Conservation (phyloP, 495 filamentous ascomycete species). For the Friedmanniomyces endolithicus region DNA sequence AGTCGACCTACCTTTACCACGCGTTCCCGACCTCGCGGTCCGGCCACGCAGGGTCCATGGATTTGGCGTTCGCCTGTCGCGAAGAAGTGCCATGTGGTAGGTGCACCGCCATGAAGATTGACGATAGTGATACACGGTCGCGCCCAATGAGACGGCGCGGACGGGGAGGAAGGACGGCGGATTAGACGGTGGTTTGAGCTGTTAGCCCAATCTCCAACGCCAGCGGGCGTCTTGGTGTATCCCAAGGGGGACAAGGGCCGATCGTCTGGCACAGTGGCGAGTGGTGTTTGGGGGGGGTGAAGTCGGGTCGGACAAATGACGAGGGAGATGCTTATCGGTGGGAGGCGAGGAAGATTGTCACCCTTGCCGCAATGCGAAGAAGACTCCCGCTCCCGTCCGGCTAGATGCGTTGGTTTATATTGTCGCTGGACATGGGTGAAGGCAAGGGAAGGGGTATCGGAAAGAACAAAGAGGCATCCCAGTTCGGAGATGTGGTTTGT, state of each 20-base stretch:
- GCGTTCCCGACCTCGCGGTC: not conserved
- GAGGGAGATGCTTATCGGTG: not conserved
- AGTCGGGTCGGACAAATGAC: not conserved
- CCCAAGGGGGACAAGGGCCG: not conserved
- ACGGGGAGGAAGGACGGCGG: not conserved
- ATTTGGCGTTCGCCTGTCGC: too few relatives aligned
- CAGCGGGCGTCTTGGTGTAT: not conserved
- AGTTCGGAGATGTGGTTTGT: too few relatives aligned
- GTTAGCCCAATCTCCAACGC: not conserved
- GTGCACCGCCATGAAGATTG: not conserved
- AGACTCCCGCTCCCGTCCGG: too few relatives aligned
- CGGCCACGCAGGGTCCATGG: not conserved
- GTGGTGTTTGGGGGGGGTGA: not conserved
- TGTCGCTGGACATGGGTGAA: too few relatives aligned
- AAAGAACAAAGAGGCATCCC: too few relatives aligned
- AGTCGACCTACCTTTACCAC: not conserved
- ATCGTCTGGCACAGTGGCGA: not conserved
- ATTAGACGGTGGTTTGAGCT: not conserved
- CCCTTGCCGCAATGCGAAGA: too few relatives aligned
- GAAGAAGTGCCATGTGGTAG: not conserved
- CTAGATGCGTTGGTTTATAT: too few relatives aligned
- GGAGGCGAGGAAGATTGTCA: too few relatives aligned
- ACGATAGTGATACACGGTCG: not conserved
- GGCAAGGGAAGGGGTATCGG: too few relatives aligned
- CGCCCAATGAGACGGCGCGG: not conserved